phyloP scores from a whole-genome alignment of 1,139 yeast species.

The Yamadazyma pseudoaaseri region DNA sequence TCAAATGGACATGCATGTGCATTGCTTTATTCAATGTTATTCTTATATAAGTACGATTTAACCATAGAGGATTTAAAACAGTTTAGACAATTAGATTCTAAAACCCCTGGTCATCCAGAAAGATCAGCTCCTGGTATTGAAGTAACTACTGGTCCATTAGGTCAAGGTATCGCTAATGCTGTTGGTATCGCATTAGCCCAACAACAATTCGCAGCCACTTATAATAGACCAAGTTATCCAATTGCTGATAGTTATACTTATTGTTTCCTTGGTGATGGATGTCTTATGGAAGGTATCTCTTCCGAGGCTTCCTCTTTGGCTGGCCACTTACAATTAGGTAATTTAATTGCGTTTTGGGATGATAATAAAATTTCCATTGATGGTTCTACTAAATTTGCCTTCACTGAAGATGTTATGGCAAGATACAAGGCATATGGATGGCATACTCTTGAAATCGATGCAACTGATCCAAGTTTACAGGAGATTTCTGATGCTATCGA shows the following conservation, averaged over 20 bases:
- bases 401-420: constrained; percentile 86
- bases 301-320: constrained; percentile 93
- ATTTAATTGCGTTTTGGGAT: constrained; percentile 92
- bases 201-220: constrained; percentile 85
- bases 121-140: constrained; percentile 80
- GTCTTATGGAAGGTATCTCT: constrained; percentile 97
- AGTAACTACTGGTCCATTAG: constrained; percentile 97
- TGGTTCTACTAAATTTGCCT: constrained; percentile 85
- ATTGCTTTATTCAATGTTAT: constrained; percentile 78
- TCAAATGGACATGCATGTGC: constrained; percentile 98
- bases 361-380: constrained; percentile 97
- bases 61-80: constrained; percentile 81
- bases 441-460: constrained; percentile 73
- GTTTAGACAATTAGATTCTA: constrained; percentile 87
- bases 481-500: constrained; percentile 72
- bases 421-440: constrained; percentile 94
- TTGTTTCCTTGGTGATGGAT: constrained; percentile 91
- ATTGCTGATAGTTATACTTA: constrained; percentile 74
- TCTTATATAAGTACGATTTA: constrained; percentile 78
- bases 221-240: constrained; percentile 80
- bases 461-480: constrained; percentile 77
- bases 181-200: constrained; percentile 96
- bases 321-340: constrained; percentile 91
- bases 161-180: constrained; percentile 96
- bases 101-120: constrained; percentile 98